Evolutionary conservation across 305 asterid species (phyloP), one percentile per base, ranked within the genome.

Genomic region (Coffea humblotiana): DNA sequence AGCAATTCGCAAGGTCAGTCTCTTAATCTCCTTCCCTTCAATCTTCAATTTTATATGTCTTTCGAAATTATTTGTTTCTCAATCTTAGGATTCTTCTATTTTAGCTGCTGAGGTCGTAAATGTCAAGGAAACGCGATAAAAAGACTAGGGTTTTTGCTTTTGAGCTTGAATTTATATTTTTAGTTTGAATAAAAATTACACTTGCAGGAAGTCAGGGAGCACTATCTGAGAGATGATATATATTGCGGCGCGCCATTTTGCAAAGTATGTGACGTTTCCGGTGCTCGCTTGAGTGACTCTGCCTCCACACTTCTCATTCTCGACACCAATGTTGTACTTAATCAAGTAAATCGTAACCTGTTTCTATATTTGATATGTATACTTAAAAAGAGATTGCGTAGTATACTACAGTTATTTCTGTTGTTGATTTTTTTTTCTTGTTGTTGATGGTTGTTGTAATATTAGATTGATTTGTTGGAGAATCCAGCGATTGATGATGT

Each of bases 401-500:
- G n/a, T 47, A 4, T 27, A 5, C 66, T 71, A 12, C 19, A 54
- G 78, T 40, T 13, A 60, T 75, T 60, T 21, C 40, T 65, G 40
- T 37, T 11, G 45, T 70, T 21, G 45, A 6, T 70, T 18, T 48
- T 8, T 8, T 48, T 8, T 48, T 47, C 6, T 48, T 72, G 0
- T 27, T 27, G 19, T 10, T 35, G 23, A 51, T 71, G 35, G 19
- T 74, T 49, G 16, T 78, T 56, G 21, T 52, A 16, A 52, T 2
- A 56, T 56, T 82, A 95, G 98, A 94, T 96, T 89, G 99, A 96
- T 90, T 90, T 96, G 85, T 85, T 96, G 90, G 99, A 96, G 84
- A 94, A 91, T 86, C 91, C 97, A 4, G 97, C 97, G 2, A 89
- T 96, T 63, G 97, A 96, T 71, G 90, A 96, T 72, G 99, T 96